Base-by-base conservation (phyloP, 2,329 filamentous ascomycete species). In the Tolypocladium guangdongense region DNA sequence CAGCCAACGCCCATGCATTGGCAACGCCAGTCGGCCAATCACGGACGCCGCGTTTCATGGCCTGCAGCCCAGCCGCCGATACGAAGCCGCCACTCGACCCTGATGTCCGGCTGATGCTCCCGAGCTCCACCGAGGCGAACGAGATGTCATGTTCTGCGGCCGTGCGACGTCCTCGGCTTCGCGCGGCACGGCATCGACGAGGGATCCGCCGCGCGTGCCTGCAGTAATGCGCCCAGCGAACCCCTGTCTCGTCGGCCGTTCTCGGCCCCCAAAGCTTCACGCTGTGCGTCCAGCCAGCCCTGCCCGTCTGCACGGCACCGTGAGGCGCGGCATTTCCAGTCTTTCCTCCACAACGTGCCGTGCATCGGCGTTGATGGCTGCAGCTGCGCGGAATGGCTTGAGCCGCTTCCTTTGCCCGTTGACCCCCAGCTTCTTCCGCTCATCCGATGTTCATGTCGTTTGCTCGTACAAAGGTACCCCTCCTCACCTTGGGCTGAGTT, bases 21-120 rank as follows among this genome's bases (percentile, higher is more conserved):
- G 35, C n/a, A 14, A 22, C n/a, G 14, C n/a, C 5, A 14, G 27
- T 14, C 20, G 35, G 35, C 45, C 43, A 52, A 52, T 52, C 50
- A 37, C 11, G n/a, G 11, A 2, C 20, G 33, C 32, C 24, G 18
- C 14, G 30, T 30, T 46, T 38, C 11, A 20, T 11, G 35, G 27
- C 45, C 35, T 52, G 51, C 51, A 39, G n/a, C 43, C 41, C 51
- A 49, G 51, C 51, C 43, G 51, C 45, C 43, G 51, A 52, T 52
- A 52, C 51, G 51, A 52, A 52, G 51, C 41, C 30, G 41, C 41
- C n/a, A n/a, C n/a, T n/a, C n/a, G n/a, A n/a, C n/a, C n/a, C n/a
- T n/a, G n/a, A n/a, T n/a, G 45, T 20, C 33, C 48, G 48, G 48
- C 48, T 50, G 4, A 38, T n/a, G 48, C 32, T 38, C 18, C 48